Evolutionary conservation across 805 yeast species (phyloP).

Genomic region (Candida ortonii): DNA sequence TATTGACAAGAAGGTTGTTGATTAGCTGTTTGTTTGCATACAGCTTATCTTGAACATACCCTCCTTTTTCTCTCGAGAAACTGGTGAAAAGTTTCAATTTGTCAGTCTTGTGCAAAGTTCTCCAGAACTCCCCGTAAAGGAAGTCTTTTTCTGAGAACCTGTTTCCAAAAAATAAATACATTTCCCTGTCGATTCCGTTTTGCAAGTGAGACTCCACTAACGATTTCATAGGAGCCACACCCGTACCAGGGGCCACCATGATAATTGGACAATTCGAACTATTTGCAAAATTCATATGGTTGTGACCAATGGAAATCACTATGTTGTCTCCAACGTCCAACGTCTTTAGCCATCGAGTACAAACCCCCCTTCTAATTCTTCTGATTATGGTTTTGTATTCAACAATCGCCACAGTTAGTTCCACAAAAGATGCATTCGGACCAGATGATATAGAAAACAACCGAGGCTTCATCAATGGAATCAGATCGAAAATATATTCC

Average conservation of each 20-base stretch:
- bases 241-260: constrained; percentile 92
- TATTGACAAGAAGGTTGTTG: constrained; percentile 48
- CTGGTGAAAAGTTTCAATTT: constrained; percentile 42
- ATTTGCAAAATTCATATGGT: constrained; percentile 37
- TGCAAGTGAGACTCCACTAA: constrained; percentile 45
- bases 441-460: constrained; percentile 79
- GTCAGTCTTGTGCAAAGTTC: constrained; percentile 30
- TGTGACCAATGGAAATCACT: constrained; percentile 48
- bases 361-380: constrained; percentile 73
- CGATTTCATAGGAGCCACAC: constrained; percentile 88
- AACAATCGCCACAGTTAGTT: constrained; percentile 78
- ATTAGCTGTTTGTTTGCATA: constrained; percentile 49
- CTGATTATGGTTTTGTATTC: constrained; percentile 81
- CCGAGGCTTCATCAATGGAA: constrained; percentile 80
- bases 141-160: constrained; percentile 64
- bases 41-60: constrained; percentile 77
- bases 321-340: constrained; percentile 49
- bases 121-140: constrained; percentile 59
- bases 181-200: constrained; percentile 24
- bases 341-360: constrained; percentile 69
- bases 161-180: constrained; percentile 73
- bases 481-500: constrained; percentile 67
- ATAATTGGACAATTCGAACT: constrained; percentile 46
- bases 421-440: constrained; percentile 43
- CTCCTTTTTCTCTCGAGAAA: constrained; percentile 50